phyloP scores from a whole-genome alignment of 169 alveolate species.

The Plasmodium cynomolgi region DNA sequence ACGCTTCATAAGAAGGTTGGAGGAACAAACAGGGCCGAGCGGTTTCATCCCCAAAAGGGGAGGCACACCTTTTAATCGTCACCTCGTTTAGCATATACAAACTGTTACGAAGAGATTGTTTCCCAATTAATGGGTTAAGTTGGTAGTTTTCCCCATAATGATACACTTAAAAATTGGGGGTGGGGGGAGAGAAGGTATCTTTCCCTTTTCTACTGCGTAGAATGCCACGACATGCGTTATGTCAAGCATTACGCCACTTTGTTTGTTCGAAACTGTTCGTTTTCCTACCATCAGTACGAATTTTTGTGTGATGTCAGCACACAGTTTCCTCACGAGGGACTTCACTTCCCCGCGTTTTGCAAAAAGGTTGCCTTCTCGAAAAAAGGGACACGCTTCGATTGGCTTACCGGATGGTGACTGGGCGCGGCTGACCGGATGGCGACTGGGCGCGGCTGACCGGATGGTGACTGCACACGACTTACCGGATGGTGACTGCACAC shows the following conservation, averaged over 20 bases:
- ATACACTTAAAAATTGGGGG: background rate
- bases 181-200: background rate
- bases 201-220: background rate
- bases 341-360: background rate
- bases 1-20: background rate
- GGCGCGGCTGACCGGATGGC: background rate
- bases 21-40: background rate
- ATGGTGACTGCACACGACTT: background rate
- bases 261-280: background rate
- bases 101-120: background rate
- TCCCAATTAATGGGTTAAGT: background rate
- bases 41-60: background rate
- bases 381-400: background rate
- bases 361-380: background rate
- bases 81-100: background rate
- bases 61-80: background rate
- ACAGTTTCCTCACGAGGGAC: background rate
- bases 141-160: background rate
- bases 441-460: background rate
- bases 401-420: background rate
- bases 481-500: conserved; percentile 32
- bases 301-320: background rate
- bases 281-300: background rate
- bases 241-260: background rate
- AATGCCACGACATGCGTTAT: background rate